Conservation (phyloP, 2,329 filamentous ascomycete genomes). For the Penicillium rolfsii region DNA sequence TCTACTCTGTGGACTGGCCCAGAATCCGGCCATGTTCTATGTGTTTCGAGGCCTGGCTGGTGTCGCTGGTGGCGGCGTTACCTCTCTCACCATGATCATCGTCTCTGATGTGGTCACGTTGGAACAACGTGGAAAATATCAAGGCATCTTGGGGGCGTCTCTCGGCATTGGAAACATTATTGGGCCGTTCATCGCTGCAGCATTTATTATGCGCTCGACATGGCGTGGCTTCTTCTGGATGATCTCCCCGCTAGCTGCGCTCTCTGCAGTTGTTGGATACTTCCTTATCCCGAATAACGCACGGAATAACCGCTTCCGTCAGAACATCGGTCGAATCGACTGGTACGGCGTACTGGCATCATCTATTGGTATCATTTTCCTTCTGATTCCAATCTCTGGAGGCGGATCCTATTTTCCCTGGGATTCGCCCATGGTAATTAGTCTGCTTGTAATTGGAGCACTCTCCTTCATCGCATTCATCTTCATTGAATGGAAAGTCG, state of each 20-base stretch:
- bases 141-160: constrained; percentile 52
- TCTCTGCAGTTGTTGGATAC: constrained; percentile 53
- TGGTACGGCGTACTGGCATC: constrained; percentile 60
- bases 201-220: constrained; percentile 47
- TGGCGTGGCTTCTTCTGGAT: constrained; percentile 56
- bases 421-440: constrained; percentile 61
- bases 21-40: constrained; percentile 62
- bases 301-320: constrained; percentile 50
- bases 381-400: constrained; percentile 67
- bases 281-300: constrained; percentile 58
- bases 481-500: constrained; percentile 59
- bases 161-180: constrained; percentile 52
- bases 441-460: constrained; percentile 59
- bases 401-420: constrained; percentile 62
- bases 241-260: constrained; percentile 55
- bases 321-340: constrained; percentile 61
- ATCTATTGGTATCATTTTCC: constrained; percentile 60
- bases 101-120: constrained; percentile 63
- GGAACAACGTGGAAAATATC: constrained; percentile 61
- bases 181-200: constrained; percentile 53
- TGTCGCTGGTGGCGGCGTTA: constrained; percentile 65
- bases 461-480: constrained; percentile 55
- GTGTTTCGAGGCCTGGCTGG: constrained; percentile 64
- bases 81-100: constrained; percentile 64
- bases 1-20: constrained; percentile 61